Conservation (phyloP, 306 rosid species). For the Alnus rubra region DNA sequence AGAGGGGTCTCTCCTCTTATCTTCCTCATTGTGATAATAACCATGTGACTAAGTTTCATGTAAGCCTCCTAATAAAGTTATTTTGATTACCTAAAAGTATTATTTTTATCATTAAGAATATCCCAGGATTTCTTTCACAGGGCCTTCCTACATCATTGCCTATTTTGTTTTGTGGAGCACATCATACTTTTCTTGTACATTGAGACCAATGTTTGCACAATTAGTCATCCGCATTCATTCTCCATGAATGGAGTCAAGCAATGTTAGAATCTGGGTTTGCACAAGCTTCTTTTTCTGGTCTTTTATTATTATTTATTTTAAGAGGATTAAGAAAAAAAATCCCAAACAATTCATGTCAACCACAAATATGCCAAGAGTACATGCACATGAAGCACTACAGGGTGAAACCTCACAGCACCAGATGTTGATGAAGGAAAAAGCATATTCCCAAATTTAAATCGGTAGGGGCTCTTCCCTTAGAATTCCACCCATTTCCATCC, state of each 20-base stretch:
- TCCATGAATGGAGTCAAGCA: background rate
- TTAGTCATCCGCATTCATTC: background rate
- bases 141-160: constrained; percentile 4
- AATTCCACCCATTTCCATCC: constrained; percentile 90
- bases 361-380: constrained; percentile 23
- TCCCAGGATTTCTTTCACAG: constrained; percentile 20
- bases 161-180: background rate
- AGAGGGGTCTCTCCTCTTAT: constrained; percentile 1
- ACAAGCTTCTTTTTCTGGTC: background rate
- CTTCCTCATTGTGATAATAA: constrained; percentile 30
- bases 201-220: background rate
- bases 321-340: background rate
- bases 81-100: constrained; percentile 27
- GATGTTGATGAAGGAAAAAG: constrained; percentile 36
- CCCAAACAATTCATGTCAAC: constrained; percentile 5
- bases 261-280: background rate
- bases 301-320: background rate
- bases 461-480: constrained; percentile 70
- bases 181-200: constrained; percentile 8
- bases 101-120: constrained; percentile 11
- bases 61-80: constrained; percentile 22
- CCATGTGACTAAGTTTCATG: constrained; percentile 33
- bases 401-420: constrained; percentile 45
- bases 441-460: constrained; percentile 24
- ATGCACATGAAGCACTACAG: constrained; percentile 26